phyloP scores from a whole-genome alignment of 345 rosid species.

The Pistacia integerrima region DNA sequence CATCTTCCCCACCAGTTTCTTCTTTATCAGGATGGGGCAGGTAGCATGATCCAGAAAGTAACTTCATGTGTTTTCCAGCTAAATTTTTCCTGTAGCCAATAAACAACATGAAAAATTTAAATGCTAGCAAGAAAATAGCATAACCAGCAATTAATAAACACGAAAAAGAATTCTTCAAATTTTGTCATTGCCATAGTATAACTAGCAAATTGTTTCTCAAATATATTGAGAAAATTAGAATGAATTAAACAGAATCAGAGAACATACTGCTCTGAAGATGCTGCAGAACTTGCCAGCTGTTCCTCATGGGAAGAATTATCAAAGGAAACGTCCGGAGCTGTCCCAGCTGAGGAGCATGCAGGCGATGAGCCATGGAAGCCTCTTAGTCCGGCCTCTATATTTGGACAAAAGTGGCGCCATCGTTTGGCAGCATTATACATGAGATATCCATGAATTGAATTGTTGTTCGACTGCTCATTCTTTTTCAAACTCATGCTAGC shows the following conservation, averaged over 20 bases:
- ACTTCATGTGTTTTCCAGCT: conserved; percentile 55
- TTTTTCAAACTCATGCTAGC: conserved; percentile 68
- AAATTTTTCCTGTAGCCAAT: conserved; percentile 44
- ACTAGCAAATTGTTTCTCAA: not conserved
- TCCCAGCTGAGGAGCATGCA: conserved; percentile 54
- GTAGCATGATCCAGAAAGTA: conserved; percentile 86
- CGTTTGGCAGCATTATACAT: conserved; percentile 53
- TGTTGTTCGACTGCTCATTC: conserved; percentile 38
- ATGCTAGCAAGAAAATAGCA: not conserved
- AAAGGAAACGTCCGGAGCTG: conserved; percentile 66
- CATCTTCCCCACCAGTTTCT: conserved; percentile 99
- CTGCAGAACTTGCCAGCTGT: conserved; percentile 43
- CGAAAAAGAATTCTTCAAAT: not conserved
- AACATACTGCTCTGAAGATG: conserved; percentile 62
- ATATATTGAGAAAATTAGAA: not conserved
- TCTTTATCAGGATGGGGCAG: conserved; percentile 99
- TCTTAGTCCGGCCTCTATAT: conserved; percentile 45
- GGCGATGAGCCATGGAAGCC: conserved; percentile 54
- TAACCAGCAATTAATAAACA: not conserved
- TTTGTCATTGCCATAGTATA: not conserved
- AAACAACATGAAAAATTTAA: not conserved
- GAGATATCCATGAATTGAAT: conserved; percentile 51
- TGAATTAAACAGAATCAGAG: conserved; percentile 11
- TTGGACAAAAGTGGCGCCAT: conserved; percentile 39
- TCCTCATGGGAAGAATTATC: conserved; percentile 63